Base-by-base conservation (phyloP, 129 eudicot species). In the Solidago caesia region DNA sequence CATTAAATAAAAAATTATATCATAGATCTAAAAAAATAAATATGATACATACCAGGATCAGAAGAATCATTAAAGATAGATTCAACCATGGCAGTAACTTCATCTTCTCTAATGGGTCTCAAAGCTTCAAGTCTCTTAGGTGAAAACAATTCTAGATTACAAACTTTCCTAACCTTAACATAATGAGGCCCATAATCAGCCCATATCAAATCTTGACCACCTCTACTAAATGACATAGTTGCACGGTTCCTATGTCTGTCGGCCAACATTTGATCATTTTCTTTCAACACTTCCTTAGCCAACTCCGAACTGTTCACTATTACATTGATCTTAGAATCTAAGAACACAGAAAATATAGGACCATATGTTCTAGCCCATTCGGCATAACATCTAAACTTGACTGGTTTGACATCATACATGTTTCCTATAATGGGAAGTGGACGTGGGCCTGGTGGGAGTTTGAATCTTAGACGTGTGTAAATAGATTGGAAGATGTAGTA, bases 121-220 rank as follows among this genome's bases (percentile, higher is more conserved):
- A 93, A 79, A 44, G 88, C 96, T 60, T 88, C 97, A 42, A 93
- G 86, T 53, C 97, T 84, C 82, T 90, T 93, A 0, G 85, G 84
- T 10, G 98, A 73, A 81, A 93, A 93, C 8, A 93, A 82, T 80
- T 93, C 98, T 15, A 93, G 70, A 8, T 84, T 93, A 60, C 97
- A 93, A 45, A 88, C 81, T 70, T 90, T 93, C 72, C 97, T 88
- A 5, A 92, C 98, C 74, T 92, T 92, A 2, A 92, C 98, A 74
- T 92, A 92, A 62, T 92, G 98, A 4, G 98, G 96, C 4, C 98
- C 97, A 61, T 90, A 93, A 74, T 93, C 98, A 10, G 98, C 89
- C 97, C 98, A 93, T 5, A 93, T 90, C 80, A 93, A 73, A 43
- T 93, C 98, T 81, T 80, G 79, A 8, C 98, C 98, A 52, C 88